A percentile compares a stretch with the other conserved stretches of the same genome.
These are phyloP conservation scores for Neoconidiobolus thromboides DNA, from an alignment of 371 early-diverging fungal genomes.

Conservation along the genomic window DNA sequence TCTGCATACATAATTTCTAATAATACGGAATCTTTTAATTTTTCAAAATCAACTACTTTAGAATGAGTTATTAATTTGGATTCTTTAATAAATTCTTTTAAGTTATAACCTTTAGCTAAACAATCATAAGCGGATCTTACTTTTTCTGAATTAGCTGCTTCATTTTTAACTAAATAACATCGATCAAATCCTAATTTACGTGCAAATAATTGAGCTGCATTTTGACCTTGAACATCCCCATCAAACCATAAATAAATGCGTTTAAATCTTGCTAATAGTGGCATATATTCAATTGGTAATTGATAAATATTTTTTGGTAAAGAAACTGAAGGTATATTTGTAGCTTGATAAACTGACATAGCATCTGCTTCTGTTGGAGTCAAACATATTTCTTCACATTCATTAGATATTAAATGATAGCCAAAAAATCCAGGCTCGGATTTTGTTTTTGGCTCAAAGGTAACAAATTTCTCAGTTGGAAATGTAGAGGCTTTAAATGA, in stretches of 20 bases:
- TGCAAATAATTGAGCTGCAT: slow-evolving; percentile 33
- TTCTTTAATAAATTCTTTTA: slow-evolving; percentile 15
- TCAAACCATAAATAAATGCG: slow-evolving; percentile 50
- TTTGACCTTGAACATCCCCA: slow-evolving; percentile 39
- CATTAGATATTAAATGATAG: slow-evolving; percentile 25
- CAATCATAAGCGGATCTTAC: slow-evolving; percentile 24
- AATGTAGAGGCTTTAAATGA: not conserved
- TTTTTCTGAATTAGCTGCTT: slow-evolving; percentile 15
- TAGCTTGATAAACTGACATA: slow-evolving; percentile 45
- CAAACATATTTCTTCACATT: slow-evolving; percentile 24
- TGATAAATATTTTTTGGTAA: slow-evolving; percentile 33
- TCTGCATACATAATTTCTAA: slow-evolving; percentile 47
- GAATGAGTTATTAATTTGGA: slow-evolving; percentile 34
- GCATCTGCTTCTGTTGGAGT: slow-evolving; percentile 44
- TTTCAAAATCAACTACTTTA: slow-evolving; percentile 36
- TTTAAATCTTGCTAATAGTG: slow-evolving; percentile 36
- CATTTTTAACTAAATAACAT: slow-evolving; percentile 28
- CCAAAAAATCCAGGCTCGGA: slow-evolving; percentile 34
- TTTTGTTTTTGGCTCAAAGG: slow-evolving; percentile 5
- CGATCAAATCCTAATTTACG: slow-evolving; percentile 40
- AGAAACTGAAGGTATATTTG: slow-evolving; percentile 34
- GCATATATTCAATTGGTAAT: slow-evolving; percentile 35
- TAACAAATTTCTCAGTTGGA: not conserved
- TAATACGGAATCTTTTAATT: slow-evolving; percentile 36
- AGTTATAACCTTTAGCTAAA: slow-evolving; percentile 12